These are phyloP conservation scores for Tephrocybe sp. DNA, from an alignment of 768 basidiomycete genomes.

Conservation along the genomic window DNA sequence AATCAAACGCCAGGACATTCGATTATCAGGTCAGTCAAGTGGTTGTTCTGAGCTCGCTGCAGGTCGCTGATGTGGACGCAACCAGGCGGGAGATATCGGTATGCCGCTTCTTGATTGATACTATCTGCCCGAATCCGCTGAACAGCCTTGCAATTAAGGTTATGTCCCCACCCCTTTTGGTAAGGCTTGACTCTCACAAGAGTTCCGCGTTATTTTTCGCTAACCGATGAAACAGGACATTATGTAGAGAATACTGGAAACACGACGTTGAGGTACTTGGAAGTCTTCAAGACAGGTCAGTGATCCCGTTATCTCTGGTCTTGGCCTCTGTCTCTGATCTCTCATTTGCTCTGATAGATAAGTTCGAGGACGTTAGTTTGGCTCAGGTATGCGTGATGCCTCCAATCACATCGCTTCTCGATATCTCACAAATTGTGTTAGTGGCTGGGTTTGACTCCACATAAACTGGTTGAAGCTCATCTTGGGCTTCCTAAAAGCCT, in stretches of 20 bases:
- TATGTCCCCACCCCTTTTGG: conserved; percentile 64
- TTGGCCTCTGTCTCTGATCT: no score
- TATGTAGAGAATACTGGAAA: conserved; percentile 58
- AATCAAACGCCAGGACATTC: conserved; percentile 55
- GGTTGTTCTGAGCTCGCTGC: neutral
- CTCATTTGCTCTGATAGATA: conserved; percentile 21
- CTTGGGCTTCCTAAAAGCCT: conserved; percentile 12
- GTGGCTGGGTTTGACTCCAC: conserved; percentile 24
- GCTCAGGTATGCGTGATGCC: conserved; percentile 36
- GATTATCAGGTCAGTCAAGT: conserved; percentile 46
- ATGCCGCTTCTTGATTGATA: conserved; percentile 14
- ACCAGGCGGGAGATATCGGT: conserved; percentile 63
- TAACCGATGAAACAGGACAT: conserved; percentile 34
- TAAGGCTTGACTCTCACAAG: conserved; percentile 19
- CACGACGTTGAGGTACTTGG: conserved; percentile 45
- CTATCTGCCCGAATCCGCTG: neutral
- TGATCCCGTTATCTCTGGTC: no score
- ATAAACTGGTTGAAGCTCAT: conserved; percentile 17
- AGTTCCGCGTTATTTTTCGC: neutral
- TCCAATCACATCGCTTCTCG: neutral
- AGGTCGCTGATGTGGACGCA: neutral
- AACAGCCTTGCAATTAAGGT: conserved; percentile 25
- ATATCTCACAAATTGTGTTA: conserved; percentile 5
- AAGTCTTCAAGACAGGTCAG: conserved; percentile 45
- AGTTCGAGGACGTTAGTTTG: conserved; percentile 40